phyloP scores from a whole-genome alignment of 805 yeast genomes.

The Candida incommunis region DNA sequence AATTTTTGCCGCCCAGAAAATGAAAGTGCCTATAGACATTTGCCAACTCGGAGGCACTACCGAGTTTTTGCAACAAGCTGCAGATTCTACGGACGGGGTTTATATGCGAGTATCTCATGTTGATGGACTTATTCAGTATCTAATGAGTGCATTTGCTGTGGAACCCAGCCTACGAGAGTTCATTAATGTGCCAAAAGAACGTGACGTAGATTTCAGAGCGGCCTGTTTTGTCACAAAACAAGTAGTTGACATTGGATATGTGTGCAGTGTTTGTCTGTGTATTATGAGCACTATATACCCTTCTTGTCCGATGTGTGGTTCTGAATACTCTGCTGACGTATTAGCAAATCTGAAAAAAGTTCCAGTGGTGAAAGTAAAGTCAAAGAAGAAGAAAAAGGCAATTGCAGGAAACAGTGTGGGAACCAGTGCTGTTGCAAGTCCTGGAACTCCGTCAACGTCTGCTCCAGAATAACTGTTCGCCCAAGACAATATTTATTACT shows the following conservation, averaged over 20 bases:
- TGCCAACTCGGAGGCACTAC: conserved; percentile 64
- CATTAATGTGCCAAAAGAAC: conserved; percentile 66
- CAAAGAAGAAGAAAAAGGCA: not conserved
- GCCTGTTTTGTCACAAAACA: conserved; percentile 86
- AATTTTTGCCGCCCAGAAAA: conserved; percentile 89
- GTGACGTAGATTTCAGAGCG: conserved; percentile 84
- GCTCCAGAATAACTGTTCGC: too few relatives aligned
- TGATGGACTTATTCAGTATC: conserved; percentile 67
- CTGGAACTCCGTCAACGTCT: not conserved
- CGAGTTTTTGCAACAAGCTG: conserved; percentile 85
- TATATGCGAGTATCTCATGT: conserved; percentile 59
- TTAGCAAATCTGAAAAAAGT: not conserved
- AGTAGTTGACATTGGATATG: conserved; percentile 85
- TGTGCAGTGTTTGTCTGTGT: conserved; percentile 89
- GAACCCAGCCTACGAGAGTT: conserved; percentile 74
- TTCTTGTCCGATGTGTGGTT: conserved; percentile 79
- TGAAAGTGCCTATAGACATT: conserved; percentile 72
- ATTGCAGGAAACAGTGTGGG: too few relatives aligned
- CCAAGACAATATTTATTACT: too few relatives aligned
- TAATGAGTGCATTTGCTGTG: conserved; percentile 67
- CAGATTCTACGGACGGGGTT: conserved; percentile 88
- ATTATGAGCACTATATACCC: conserved; percentile 35
- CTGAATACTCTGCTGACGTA: conserved; percentile 26
- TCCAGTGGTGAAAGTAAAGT: not conserved
- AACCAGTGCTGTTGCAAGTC: too few relatives aligned